Evolutionary conservation across 805 yeast genomes (phyloP).

Genomic region (Yamadazyma tumulicola): DNA sequence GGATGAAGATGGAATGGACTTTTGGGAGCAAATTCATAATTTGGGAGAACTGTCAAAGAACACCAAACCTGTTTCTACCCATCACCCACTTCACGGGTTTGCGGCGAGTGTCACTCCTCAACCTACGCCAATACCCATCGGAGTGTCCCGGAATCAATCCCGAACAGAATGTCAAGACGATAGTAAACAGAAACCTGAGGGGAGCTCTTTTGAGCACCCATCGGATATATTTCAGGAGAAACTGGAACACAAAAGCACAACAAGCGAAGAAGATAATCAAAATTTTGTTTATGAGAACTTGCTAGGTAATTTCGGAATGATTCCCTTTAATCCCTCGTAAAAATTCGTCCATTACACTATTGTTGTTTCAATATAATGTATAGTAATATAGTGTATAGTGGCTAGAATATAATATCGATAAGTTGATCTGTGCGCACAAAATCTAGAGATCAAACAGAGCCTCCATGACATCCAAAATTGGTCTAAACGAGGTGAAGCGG

Average conservation of each 20-base stretch:
- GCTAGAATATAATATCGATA: too few relatives aligned
- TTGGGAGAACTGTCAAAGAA: slow-evolving; percentile 31
- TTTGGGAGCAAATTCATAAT: slow-evolving; percentile 67
- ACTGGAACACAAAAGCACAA: background rate
- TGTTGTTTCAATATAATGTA: too few relatives aligned
- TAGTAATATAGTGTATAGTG: too few relatives aligned
- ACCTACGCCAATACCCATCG: background rate
- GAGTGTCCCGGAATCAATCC: too few relatives aligned
- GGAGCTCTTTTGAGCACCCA: background rate
- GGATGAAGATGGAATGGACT: slow-evolving; percentile 46
- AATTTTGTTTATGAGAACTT: slow-evolving; percentile 26
- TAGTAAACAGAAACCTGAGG: slow-evolving; percentile 3
- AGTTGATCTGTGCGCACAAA: too few relatives aligned
- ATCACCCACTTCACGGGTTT: slow-evolving; percentile 47
- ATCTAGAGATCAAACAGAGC: too few relatives aligned
- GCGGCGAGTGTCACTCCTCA: slow-evolving; percentile 12
- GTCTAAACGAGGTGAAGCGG: slow-evolving; percentile 13
- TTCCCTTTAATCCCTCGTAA: slow-evolving; percentile 40
- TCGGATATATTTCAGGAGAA: slow-evolving; percentile 3
- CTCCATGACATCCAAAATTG: too few relatives aligned
- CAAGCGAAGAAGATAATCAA: slow-evolving; percentile 5
- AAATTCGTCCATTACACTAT: too few relatives aligned
- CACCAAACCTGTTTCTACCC: slow-evolving; percentile 47
- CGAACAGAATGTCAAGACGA: background rate
- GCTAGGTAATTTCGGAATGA: slow-evolving; percentile 33